Base-by-base conservation (phyloP, 202 grass and related monocot genomes). In the Digitaria exilis region DNA sequence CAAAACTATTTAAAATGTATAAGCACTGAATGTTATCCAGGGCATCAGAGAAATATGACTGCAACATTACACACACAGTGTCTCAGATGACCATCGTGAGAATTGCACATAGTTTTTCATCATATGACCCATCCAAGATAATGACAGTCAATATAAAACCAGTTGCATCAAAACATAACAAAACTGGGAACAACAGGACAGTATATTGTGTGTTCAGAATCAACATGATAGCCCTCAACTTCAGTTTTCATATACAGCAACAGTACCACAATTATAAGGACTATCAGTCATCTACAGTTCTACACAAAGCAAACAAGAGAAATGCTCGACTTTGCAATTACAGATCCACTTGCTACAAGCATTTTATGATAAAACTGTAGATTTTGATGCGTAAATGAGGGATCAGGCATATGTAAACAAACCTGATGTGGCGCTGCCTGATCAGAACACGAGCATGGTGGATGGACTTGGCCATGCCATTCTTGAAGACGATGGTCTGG, bases 31-130 rank as follows among this genome's bases (percentile, higher is more conserved):
- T 22, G n/a, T 39, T 48, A 57, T 12, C 8, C 19, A 43, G 70
- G 69, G 42, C 84, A 92, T 92, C 90, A 92, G 90, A 92, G 56
- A 61, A 77, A 76, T 77, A 82, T 76, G 66, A 71, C 71, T 92
- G 82, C 90, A 89, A 84, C 90, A 92, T 76, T 79, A 86, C 82
- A 89, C 90, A 87, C 83, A 71, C 84, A 86, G 90, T 87, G 80
- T 85, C 79, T 92, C 90, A 87, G 90, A 92, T 69, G 90, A 92
- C 90, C 90, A 54, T 92, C 90, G 68, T 92, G 90, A 92, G 90
- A 86, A 79, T 86, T 77, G 71, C 43, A 88, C 41, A 68, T 59
- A 19, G 34, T 80, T 84, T 83, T 76, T 89, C 90, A 86, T 92
- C 86, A 92, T 34, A 73, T 92, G 66, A n/a, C 79, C 71, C 90